phyloP scores from a whole-genome alignment of 148 eudicot species.

The Euryodendron excelsum region DNA sequence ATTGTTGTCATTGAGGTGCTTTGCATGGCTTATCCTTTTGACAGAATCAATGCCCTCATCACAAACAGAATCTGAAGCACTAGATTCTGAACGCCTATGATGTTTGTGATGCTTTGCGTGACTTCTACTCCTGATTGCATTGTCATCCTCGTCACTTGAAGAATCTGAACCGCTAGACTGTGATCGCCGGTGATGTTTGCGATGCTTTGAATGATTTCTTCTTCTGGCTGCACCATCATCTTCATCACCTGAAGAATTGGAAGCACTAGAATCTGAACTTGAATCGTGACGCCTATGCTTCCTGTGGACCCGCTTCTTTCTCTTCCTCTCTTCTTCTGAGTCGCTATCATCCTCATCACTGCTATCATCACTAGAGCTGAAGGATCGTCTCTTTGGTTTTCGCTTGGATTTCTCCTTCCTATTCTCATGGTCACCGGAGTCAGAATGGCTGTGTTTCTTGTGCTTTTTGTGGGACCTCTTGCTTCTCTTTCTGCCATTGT shows the following conservation, averaged over 20 bases:
- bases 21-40: conserved; percentile 27
- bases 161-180: conserved; percentile 37
- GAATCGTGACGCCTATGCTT: conserved; percentile 41
- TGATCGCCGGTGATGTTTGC: conserved; percentile 33
- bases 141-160: conserved; percentile 35
- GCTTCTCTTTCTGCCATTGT: conserved; percentile 37
- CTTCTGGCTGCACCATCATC: conserved; percentile 38
- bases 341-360: conserved; percentile 43
- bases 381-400: conserved; percentile 52
- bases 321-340: conserved; percentile 48
- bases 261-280: conserved; percentile 30
- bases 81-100: conserved; percentile 27
- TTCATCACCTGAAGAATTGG: conserved; percentile 41
- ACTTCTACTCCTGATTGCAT: conserved; percentile 24
- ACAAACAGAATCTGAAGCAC: conserved; percentile 38
- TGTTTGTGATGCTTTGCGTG: conserved; percentile 46
- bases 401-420: conserved; percentile 56
- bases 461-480: conserved; percentile 60
- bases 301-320: conserved; percentile 42
- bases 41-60: conserved; percentile 34
- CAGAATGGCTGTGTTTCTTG: conserved; percentile 53
- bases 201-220: conserved; percentile 37
- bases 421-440: conserved; percentile 41
- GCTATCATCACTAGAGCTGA: conserved; percentile 37
- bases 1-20: conserved; percentile 41